Conservation (phyloP, 2,329 filamentous ascomycete species). For the Knoxdaviesia proteae region DNA sequence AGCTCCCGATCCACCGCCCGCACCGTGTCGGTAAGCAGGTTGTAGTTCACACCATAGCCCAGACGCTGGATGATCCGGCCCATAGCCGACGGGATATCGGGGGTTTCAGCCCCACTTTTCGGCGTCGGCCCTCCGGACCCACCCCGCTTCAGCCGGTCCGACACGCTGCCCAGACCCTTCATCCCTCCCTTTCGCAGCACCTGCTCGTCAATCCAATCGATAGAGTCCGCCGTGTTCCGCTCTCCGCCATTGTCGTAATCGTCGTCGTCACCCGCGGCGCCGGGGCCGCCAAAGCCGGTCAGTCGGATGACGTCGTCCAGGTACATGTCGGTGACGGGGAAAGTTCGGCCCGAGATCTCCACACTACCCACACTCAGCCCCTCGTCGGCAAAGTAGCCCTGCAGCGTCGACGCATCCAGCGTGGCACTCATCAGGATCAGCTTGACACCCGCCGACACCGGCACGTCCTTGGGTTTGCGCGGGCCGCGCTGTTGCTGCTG, state of each 20-base stretch:
- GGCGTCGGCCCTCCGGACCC: no score
- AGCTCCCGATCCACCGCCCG: conserved; percentile 64
- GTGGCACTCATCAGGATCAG: conserved; percentile 94
- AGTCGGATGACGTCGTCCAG: conserved; percentile 70
- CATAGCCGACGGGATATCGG: conserved; percentile 18
- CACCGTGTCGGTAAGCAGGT: conserved; percentile 62
- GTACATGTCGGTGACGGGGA: conserved; percentile 75
- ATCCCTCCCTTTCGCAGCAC: no score
- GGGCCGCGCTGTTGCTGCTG: conserved; percentile 40
- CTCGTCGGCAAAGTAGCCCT: conserved; percentile 57
- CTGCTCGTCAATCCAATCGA: no score
- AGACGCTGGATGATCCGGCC: conserved; percentile 52
- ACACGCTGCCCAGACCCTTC: no score
- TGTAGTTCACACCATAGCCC: conserved; percentile 79
- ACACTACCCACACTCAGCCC: conserved; percentile 53
- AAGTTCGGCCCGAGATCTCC: conserved; percentile 75
- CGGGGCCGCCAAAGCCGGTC: conserved; percentile 40
- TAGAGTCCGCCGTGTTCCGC: no score
- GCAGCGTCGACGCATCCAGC: conserved; percentile 71
- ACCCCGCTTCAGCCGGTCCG: no score
- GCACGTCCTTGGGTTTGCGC: background rate
- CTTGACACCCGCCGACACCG: conserved; percentile 29
- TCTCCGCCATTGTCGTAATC: conserved; percentile 23
- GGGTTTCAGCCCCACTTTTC: background rate
- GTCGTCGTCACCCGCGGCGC: conserved; percentile 13